phyloP scores from a whole-genome alignment of 345 rosid genomes.

The Gossypium stocksii region DNA sequence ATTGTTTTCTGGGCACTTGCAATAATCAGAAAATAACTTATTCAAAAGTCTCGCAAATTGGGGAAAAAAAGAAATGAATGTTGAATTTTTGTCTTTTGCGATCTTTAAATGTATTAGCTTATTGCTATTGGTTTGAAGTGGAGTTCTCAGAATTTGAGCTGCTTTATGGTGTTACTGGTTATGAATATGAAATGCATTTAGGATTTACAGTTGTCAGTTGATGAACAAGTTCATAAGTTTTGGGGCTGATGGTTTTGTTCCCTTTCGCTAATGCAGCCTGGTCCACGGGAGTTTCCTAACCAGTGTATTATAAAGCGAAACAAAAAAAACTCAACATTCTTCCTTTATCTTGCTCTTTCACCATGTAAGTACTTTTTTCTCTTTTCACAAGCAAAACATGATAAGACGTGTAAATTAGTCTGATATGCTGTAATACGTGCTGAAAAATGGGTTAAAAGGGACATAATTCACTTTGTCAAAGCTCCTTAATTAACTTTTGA shows the following conservation, averaged over 20 bases:
- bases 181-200: not conserved
- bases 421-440: not conserved
- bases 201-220: not conserved
- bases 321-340: constrained; percentile 71
- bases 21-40: not conserved
- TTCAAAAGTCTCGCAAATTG: not conserved
- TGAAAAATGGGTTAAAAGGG: not conserved
- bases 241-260: constrained; percentile 13
- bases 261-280: constrained; percentile 18
- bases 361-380: constrained; percentile 54
- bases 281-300: constrained; percentile 60
- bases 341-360: constrained; percentile 59
- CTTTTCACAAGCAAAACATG: not conserved
- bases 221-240: not conserved
- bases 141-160: not conserved
- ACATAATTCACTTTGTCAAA: constrained; percentile 25
- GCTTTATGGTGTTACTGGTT: not conserved
- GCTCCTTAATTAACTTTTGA: constrained; percentile 23
- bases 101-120: not conserved
- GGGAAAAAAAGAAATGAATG: not conserved
- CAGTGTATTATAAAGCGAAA: constrained; percentile 74
- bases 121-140: not conserved
- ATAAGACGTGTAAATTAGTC: not conserved
- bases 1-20: not conserved
- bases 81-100: not conserved